Evolutionary conservation across 441 rosid species (phyloP), one percentile per base, ranked within the genome.

Genomic region (Adansonia gregorii): DNA sequence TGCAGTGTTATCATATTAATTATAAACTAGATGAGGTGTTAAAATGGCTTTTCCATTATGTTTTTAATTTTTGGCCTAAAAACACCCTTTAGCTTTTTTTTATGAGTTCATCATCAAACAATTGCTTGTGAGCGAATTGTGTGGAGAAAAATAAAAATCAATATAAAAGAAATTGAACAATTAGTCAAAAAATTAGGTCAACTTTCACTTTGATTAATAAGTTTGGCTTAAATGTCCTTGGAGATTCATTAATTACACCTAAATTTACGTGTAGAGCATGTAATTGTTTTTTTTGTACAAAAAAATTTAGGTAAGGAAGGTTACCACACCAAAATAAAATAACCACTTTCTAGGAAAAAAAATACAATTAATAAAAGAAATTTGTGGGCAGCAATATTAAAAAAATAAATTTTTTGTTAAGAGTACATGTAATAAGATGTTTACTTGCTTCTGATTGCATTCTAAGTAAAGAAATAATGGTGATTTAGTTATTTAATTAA

Each of bases 221-320:
- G 11, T 35, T 54, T 52, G 56, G 67, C 39, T 55, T 78, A 12
- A 69, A 64, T 31, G 51, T 51, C 24, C 56, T 1, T 15, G 27
- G 20, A 52, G 24, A 52, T 31, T 52, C 45, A 71, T 66, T 1
- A 59, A 51, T 52, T 10, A 39, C 46, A 52, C 65, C 65, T 55
- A 9, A 72, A 56, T 68, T 69, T 76, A 39, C 72, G 72, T 52
- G 72, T 52, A 54, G n/a, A 6, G 17, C 72, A 65, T 52, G 65
- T 15, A 49, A 49, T 49, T 35, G 4, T 49, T 11, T 48, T 48
- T 49, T 49, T 49, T 11, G 54, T 49, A 49, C 11, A 49, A 3
- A 2, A 49, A 49, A 49, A 49, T 10, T 49, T 49, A 3, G 54
- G 54, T 49, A 14, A 12, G 54, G 54, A 14, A 35, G 39, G 39